Evolutionary conservation across 73 alveolate species (phyloP).

Genomic region (Paramecium octaurelia): DNA sequence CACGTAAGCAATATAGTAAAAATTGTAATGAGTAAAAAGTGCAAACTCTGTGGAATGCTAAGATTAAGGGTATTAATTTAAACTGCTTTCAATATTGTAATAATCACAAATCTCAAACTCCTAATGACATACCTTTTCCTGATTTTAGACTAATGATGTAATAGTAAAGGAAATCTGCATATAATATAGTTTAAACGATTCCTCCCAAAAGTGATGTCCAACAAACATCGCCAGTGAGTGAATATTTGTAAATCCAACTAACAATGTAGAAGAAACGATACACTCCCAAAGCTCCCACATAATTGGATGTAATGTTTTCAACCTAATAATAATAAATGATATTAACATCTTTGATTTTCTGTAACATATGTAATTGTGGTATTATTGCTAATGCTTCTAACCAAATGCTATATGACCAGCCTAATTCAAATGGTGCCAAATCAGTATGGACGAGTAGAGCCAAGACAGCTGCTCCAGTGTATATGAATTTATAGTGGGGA

Average conservation of each 20-base stretch:
- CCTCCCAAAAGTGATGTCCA: conserved; percentile 86
- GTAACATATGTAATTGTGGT: conserved; percentile 90
- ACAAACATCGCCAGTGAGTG: conserved; percentile 64
- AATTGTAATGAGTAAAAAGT: neutral
- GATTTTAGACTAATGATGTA: conserved; percentile 65
- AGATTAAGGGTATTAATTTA: neutral
- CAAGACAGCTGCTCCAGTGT: conserved; percentile 81
- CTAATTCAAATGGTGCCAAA: conserved; percentile 75
- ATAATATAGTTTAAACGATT: conserved; percentile 79
- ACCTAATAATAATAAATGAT: neutral
- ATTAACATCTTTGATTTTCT: conserved; percentile 70
- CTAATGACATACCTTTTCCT: conserved; percentile 15
- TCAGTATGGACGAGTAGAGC: conserved; percentile 78
- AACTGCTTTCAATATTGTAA: neutral
- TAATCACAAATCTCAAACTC: conserved; percentile 32
- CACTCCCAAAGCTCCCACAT: conserved; percentile 88
- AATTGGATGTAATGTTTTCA: conserved; percentile 89
- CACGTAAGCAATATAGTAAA: neutral
- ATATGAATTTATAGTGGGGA: conserved; percentile 81
- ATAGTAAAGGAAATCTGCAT: conserved; percentile 91
- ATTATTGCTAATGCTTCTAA: conserved; percentile 92
- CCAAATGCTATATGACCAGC: conserved; percentile 90
- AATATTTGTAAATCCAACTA: conserved; percentile 83
- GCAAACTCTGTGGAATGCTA: neutral
- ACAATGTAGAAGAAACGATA: conserved; percentile 89